Evolutionary conservation across 805 yeast genomes (phyloP), one percentile per base, ranked within the genome.

Genomic region (Spathaspora passalidarum): DNA sequence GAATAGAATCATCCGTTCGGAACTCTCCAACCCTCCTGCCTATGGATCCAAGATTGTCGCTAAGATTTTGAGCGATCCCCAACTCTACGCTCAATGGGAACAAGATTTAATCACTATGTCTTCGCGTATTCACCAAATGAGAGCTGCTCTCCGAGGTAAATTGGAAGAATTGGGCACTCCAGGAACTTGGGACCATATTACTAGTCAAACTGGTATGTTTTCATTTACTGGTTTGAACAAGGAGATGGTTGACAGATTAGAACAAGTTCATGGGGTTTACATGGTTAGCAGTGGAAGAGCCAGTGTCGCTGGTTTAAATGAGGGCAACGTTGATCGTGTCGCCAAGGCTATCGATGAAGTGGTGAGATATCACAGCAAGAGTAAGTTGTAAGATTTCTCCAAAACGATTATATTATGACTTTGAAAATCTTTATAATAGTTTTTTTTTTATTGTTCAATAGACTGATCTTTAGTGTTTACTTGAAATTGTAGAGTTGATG

Each of bases 11-110:
- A 83, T 84, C 45, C 80, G 98, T 62, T 78, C 94, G 5, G 96
- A 89, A 73, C 76, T 88, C 52, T 90, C 97, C 21, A 91, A 86
- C 63, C 96, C 98, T 22, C 98, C 99, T 19, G 88, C 94, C 19
- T 90, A 90, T 62, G 99, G 98, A 55, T 92, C 97, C 45, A 88
- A 94, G 66, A 78, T 92, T 50, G 98, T 89, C 46, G 76, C 92
- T 32, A 73, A 78, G 48, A 83, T 91, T 45, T 75, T 94, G 56
- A 80, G 74, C 56, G 79, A 81, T 44, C 80, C 84, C n/a, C 78
- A 70, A 32, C 76, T 92, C 59, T 79, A 79, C 57, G 60, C 66
- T 25, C 94, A 87, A 69, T 92, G 99, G 99, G 78, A 81, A 57
- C 61, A 73, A 42, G 97, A 92, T 66, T 80, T 92, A 69, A 64